phyloP scores from a whole-genome alignment of 2,329 filamentous ascomycete genomes.

The Exutisphaerella laricina region DNA sequence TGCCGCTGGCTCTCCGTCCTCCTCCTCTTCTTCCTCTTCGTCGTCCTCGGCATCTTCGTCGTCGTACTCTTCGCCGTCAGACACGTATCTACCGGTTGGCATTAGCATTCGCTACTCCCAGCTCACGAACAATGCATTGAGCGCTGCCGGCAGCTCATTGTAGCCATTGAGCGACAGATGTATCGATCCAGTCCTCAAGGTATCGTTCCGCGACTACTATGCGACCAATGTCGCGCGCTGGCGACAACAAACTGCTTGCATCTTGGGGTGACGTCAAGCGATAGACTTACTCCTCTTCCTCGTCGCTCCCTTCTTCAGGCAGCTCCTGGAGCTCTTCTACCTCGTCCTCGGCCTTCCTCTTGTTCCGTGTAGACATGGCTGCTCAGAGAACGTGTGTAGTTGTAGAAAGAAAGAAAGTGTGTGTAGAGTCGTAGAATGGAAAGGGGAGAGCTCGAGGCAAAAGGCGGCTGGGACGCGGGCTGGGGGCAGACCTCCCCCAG shows the following conservation, averaged over 20 bases:
- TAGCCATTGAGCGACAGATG: too few species aligned
- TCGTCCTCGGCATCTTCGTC: conserved; percentile 12
- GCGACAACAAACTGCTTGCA: conserved; percentile 4
- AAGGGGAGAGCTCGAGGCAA: not conserved
- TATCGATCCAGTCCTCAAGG: conserved; percentile 2
- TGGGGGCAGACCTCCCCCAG: too few species aligned
- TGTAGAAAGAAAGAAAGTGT: too few species aligned
- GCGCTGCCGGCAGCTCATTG: too few species aligned
- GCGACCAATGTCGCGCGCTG: not conserved
- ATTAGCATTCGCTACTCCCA: too few species aligned
- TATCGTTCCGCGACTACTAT: conserved; percentile 5
- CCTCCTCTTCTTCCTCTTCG: conserved; percentile 11
- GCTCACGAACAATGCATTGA: too few species aligned
- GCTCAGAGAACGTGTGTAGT: not conserved
- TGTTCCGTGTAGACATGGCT: conserved; percentile 39
- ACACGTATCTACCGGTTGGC: conserved; percentile 13
- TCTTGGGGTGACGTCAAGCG: conserved; percentile 8
- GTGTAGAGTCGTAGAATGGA: not conserved
- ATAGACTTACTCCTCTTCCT: conserved; percentile 40
- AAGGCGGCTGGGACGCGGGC: conserved; percentile 7
- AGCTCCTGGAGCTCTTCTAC: conserved; percentile 42
- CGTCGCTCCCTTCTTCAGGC: conserved; percentile 40
- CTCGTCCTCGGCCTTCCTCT: conserved; percentile 37
- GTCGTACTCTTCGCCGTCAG: conserved; percentile 13
- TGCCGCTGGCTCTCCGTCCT: conserved; percentile 11